Percentiles rank a stretch among this genome's conserved stretches.
phyloP scores from a whole-genome alignment of 108 stramenopile species.

The Nannochloropsis gaditana region DNA sequence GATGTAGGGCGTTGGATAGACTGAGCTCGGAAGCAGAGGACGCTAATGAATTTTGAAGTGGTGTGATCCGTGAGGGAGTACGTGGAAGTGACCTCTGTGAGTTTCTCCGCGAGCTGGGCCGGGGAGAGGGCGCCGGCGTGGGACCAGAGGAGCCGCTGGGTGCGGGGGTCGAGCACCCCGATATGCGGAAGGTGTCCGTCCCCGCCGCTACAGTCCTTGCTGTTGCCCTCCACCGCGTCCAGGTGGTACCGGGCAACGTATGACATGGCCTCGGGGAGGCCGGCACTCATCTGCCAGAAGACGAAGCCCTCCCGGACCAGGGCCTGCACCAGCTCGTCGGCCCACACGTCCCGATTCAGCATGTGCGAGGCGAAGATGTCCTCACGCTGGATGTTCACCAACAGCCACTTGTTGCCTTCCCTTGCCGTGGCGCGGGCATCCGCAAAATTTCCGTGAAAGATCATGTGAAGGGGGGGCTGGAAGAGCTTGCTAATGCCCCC shows the following conservation, averaged over 20 bases:
- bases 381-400: slow-evolving; percentile 78
- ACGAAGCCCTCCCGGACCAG: slow-evolving; percentile 76
- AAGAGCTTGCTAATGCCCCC: background rate
- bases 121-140: background rate
- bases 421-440: slow-evolving; percentile 52
- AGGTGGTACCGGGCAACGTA: background rate
- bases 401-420: slow-evolving; percentile 71
- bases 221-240: background rate
- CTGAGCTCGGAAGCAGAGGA: too few relatives aligned
- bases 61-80: slow-evolving; percentile 3
- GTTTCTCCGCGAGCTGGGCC: background rate
- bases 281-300: slow-evolving; percentile 61
- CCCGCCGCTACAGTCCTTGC: background rate
- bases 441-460: slow-evolving; percentile 13
- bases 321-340: slow-evolving; percentile 80
- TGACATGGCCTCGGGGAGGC: background rate
- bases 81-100: background rate
- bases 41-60: too few relatives aligned
- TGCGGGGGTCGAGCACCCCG: background rate
- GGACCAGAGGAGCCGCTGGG: background rate
- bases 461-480: background rate
- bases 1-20: too few relatives aligned
- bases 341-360: slow-evolving; percentile 84
- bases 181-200: background rate
- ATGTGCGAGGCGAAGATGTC: slow-evolving; percentile 76